Evolutionary conservation across 2,329 filamentous ascomycete species (phyloP).

Genomic region (Colletotrichum falcatum): DNA sequence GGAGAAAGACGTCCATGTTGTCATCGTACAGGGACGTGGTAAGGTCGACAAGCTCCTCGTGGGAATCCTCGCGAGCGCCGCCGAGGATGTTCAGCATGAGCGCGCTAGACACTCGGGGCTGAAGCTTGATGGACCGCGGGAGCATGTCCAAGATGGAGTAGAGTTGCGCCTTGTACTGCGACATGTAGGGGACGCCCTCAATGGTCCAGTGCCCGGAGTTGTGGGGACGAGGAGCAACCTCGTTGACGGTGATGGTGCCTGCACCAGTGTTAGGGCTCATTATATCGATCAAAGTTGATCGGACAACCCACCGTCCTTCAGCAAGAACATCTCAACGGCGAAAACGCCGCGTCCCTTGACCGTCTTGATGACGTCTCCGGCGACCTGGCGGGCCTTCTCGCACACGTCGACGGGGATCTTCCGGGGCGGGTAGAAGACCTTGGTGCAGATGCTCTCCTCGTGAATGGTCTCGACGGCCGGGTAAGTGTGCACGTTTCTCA

Average conservation of each 20-base stretch:
- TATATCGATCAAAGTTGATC: not conserved
- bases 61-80: constrained; percentile 73
- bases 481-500: constrained; percentile 74
- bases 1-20: constrained; percentile 70
- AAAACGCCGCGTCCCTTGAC: constrained; percentile 94
- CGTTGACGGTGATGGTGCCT: constrained; percentile 81
- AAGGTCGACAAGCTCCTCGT: constrained; percentile 63
- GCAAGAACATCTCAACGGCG: constrained; percentile 95
- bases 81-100: constrained; percentile 89
- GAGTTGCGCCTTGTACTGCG: constrained; percentile 93
- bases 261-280: constrained; percentile 14
- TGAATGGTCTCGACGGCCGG: constrained; percentile 95
- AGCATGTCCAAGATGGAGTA: constrained; percentile 80
- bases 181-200: constrained; percentile 86
- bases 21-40: constrained; percentile 58
- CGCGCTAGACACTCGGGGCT: constrained; percentile 68
- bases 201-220: constrained; percentile 98
- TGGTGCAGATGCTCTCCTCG: constrained; percentile 94
- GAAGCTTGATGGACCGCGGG: constrained; percentile 65
- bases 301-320: constrained; percentile 69
- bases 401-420: constrained; percentile 71
- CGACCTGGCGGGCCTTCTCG: constrained; percentile 78
- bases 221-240: constrained; percentile 80
- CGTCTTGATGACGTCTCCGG: constrained; percentile 80
- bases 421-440: constrained; percentile 87